Base-by-base conservation (phyloP, 2,329 filamentous ascomycete genomes). In the Penicillium janthinellum region DNA sequence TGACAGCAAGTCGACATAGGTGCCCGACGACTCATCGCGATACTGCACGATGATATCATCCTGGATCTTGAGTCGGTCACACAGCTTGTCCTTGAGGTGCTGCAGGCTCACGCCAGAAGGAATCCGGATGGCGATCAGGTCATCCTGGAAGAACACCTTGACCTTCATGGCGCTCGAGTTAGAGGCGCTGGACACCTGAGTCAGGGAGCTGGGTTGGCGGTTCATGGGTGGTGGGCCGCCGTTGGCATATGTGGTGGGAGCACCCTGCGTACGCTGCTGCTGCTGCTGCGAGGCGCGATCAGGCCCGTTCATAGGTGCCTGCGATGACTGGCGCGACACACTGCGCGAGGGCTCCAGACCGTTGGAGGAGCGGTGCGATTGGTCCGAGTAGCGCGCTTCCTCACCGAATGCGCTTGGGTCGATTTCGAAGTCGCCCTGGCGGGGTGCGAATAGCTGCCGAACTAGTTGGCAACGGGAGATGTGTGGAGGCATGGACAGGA, bases 81-180 rank as follows among this genome's bases (percentile, higher is more conserved):
- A 85, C 60, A 98, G 87, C 77, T 95, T 96, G 66, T 92, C 89
- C 68, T 89, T 89, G 8, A 99, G 83, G 62, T 92, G 89, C 55
- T 85, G 82, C 75, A 89, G 95, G 56, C 84, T 84, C 69, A 96
- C 92, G 56, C 96, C 90, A 1, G 85, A 84, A 0, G 94, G 90
- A 57, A 98, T 91, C 37, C 93, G 88, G 70, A 99, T 92, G 47
- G 95, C 90, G 66, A 97, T 94, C 58, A 96, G 86, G 67, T 97
- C 94, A 61, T 93, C 90, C 65, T 94, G 90, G 79, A 92, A 97
- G 79, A 91, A 95, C 56, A 97, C 89, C 79, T 98, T 98, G 74
- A 98, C 90, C 77, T 97, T 98, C 81, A 97, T 89, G 3, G 86
- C 84, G 7, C 83, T 78, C 49, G 68, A 67, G 60, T 71, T 74